Percentiles rank a stretch among this genome's conserved stretches.
Evolutionary conservation across 345 rosid species (phyloP).

Genomic region (Erysimum cheiranthoides): DNA sequence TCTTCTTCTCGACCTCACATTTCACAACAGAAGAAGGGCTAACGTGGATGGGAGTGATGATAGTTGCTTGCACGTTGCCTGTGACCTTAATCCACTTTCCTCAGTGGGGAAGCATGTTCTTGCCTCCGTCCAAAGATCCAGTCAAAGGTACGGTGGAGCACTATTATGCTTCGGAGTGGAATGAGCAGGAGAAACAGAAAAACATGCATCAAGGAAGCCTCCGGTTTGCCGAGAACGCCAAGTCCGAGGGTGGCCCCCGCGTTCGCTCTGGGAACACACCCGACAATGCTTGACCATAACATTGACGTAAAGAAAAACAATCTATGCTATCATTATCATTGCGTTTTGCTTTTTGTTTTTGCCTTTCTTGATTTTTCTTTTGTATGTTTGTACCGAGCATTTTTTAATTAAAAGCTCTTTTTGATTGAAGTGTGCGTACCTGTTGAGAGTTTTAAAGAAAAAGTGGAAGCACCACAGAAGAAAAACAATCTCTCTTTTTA

Average conservation of each 20-base stretch:
- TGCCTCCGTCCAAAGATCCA: constrained; percentile 47
- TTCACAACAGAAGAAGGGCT: constrained; percentile 53
- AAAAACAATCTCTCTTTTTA: too few species aligned
- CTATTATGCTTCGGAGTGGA: constrained; percentile 58
- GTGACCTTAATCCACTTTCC: constrained; percentile 57
- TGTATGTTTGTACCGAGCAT: constrained; percentile 4
- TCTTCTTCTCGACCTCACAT: constrained; percentile 51
- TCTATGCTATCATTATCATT: constrained; percentile 21
- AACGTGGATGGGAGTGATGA: constrained; percentile 63
- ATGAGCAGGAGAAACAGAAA: constrained; percentile 49
- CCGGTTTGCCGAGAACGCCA: constrained; percentile 55
- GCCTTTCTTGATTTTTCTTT: background rate
- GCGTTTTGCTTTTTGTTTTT: constrained; percentile 9
- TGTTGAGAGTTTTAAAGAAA: background rate
- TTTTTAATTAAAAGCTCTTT: constrained; percentile 15
- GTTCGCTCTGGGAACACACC: constrained; percentile 26
- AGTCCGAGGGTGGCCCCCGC: constrained; percentile 53
- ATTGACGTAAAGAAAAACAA: background rate
- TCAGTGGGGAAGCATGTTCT: constrained; percentile 74
- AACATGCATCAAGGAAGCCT: constrained; percentile 56
- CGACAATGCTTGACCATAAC: constrained; percentile 20
- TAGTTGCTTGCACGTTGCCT: constrained; percentile 59
- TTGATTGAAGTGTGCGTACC: constrained; percentile 4
- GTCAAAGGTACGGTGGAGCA: constrained; percentile 50
- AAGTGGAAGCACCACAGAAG: background rate